Conservation (phyloP, 164 flowering plant genomes). For the Litsea cubeba region DNA sequence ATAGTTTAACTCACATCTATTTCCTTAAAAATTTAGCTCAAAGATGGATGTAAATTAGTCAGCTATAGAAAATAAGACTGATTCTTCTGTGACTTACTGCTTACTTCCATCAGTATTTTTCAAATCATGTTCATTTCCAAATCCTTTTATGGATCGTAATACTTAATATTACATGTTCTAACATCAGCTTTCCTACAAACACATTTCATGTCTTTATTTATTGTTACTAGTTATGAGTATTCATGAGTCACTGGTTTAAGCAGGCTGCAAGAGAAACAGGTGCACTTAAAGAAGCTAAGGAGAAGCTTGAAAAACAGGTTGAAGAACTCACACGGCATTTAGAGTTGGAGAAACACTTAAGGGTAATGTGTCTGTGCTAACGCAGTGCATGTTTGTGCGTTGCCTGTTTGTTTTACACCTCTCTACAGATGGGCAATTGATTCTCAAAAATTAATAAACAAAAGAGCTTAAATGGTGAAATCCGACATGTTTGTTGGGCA, state of each 20-base stretch:
- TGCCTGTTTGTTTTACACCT: too few species aligned
- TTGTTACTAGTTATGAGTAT: neutral
- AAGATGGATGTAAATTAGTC: neutral
- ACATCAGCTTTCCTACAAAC: neutral
- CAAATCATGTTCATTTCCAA: neutral
- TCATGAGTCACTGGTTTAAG: neutral
- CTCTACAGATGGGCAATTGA: neutral
- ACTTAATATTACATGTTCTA: neutral
- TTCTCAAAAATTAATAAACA: neutral
- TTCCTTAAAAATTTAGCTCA: too few species aligned
- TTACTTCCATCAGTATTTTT: neutral
- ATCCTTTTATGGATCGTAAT: neutral
- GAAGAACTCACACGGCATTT: conserved; percentile 96
- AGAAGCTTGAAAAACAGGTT: conserved; percentile 78
- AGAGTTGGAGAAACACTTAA: conserved; percentile 75
- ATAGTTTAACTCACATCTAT: too few species aligned
- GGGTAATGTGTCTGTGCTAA: conserved; percentile 38
- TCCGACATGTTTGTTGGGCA: neutral
- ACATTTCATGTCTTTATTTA: neutral
- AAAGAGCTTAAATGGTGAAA: neutral
- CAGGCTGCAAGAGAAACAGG: conserved; percentile 95
- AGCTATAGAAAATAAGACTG: neutral
- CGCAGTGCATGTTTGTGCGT: neutral
- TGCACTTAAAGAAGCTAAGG: conserved; percentile 90
- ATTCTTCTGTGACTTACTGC: too few species aligned